Evolutionary conservation across 805 yeast species (phyloP), one percentile per base, ranked within the genome.

Genomic region (Tetrapisispora arboricola): DNA sequence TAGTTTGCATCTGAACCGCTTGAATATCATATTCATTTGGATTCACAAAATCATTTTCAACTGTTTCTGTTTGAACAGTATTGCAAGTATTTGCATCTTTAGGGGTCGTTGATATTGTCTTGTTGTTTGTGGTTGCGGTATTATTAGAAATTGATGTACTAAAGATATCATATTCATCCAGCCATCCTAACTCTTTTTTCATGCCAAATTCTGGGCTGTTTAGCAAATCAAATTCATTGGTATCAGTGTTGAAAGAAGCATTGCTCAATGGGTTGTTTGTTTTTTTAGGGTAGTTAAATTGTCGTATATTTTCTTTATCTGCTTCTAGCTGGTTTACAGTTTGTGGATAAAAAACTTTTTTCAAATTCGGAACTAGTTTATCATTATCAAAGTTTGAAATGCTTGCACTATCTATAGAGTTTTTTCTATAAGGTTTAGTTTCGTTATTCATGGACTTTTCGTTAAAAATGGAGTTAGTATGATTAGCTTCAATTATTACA

Each of bases 241-340:
- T 9, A 19, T 36, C 11, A 18, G 10, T 12, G 17, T 35, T 35
- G 11, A 18, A n/a, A n/a, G n/a, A n/a, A n/a, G n/a, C 13, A 30
- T 17, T 31, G 3, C 6, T 30, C 7, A 6, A 9, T 10, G 2
- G 8, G 6, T 13, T 17, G 27, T 15, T 22, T 3, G 9, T 4
- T 28, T 32, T 27, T 16, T 15, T 20, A 28, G 27, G 20, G 9
- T 39, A 32, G 4, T 9, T 18, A 8, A 19, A 21, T 20, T 59
- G 60, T 13, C 58, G 58, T 18, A 50, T 44, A 38, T 59, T 58
- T 42, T 57, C 61, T 41, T 57, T 59, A 40, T 56, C 47, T 12
- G 48, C 47, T 29, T 46, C 49, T 17, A 18, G 22, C 26, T 24
- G 18, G 32, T 32, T 22, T 25, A 19, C 11, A 22, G 31, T 15